Evolutionary conservation across 1,139 yeast genomes (phyloP).

Genomic region (Kurtzmaniella quercitrusa): DNA sequence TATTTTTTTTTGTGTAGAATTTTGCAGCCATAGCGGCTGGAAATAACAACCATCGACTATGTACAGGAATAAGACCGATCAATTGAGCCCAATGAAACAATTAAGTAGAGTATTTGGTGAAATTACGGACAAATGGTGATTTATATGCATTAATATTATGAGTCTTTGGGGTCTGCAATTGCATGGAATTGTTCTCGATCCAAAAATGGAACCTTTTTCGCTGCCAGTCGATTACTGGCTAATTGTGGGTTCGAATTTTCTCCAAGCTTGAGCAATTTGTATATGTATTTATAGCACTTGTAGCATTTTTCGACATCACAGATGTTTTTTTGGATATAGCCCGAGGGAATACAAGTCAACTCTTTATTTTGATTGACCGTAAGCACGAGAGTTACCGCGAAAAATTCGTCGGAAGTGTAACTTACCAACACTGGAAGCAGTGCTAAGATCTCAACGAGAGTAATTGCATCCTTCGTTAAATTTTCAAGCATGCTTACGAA

Average conservation of each 20-base stretch:
- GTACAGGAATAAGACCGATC: not conserved
- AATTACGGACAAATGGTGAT: not conserved
- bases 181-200: constrained; percentile 15
- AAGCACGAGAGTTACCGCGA: constrained; percentile 31
- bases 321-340: constrained; percentile 18
- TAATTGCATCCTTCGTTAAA: constrained; percentile 29
- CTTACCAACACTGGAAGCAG: constrained; percentile 37
- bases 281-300: constrained; percentile 32
- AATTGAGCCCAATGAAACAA: not conserved
- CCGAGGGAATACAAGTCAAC: constrained; percentile 19
- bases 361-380: constrained; percentile 14
- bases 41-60: not conserved
- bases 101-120: not conserved
- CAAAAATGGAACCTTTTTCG: constrained; percentile 21
- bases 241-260: constrained; percentile 26
- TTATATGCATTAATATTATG: not conserved
- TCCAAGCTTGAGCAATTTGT: constrained; percentile 24
- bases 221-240: constrained; percentile 28
- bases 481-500: constrained; percentile 27
- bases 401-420: constrained; percentile 30
- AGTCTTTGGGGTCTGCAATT: constrained; percentile 11
- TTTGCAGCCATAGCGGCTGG: not conserved
- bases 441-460: constrained; percentile 39
- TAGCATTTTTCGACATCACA: constrained; percentile 19
- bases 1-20: not conserved